Evolutionary conservation across 495 filamentous ascomycete genomes (phyloP).

Genomic region (Lasiosphaeriaceae sp.): DNA sequence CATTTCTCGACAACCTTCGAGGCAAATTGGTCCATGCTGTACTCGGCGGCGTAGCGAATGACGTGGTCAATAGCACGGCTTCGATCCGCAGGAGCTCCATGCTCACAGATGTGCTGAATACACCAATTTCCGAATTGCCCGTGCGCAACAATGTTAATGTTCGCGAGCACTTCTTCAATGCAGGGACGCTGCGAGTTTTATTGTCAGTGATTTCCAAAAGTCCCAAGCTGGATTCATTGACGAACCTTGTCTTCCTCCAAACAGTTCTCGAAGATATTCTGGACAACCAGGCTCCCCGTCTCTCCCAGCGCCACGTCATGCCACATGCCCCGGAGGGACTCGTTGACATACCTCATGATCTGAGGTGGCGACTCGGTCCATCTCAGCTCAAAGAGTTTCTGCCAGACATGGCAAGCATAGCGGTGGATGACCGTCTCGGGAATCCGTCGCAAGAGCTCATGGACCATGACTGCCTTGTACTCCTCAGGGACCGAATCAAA

Average conservation of each 20-base stretch:
- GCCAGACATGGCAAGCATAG: slow-evolving; percentile 98
- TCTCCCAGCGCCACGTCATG: slow-evolving; percentile 96
- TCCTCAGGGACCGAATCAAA: slow-evolving; percentile 97
- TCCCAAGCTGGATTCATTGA: background rate
- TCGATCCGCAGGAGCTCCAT: slow-evolving; percentile 86
- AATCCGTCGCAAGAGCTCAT: slow-evolving; percentile 90
- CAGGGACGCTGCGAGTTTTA: slow-evolving; percentile 73
- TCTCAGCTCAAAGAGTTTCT: slow-evolving; percentile 97
- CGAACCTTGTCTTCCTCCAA: slow-evolving; percentile 95
- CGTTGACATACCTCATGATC: slow-evolving; percentile 98
- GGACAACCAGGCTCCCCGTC: slow-evolving; percentile 94
- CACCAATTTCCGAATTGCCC: slow-evolving; percentile 99
- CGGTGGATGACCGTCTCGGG: slow-evolving; percentile 97
- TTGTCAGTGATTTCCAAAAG: slow-evolving; percentile 10
- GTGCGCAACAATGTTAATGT: slow-evolving; percentile 92
- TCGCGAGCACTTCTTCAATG: slow-evolving; percentile 90
- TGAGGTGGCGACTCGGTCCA: slow-evolving; percentile 94
- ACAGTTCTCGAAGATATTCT: slow-evolving; percentile 99
- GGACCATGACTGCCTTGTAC: slow-evolving; percentile 97
- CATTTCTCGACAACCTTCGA: slow-evolving; percentile 99
- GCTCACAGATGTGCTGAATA: slow-evolving; percentile 98
- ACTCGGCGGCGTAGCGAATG: slow-evolving; percentile 85
- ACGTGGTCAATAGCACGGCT: slow-evolving; percentile 93
- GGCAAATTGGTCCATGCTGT: slow-evolving; percentile 98
- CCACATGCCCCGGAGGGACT: slow-evolving; percentile 94